Conservation (phyloP, 1,284 basidiomycete genomes). For the Xanthoconium separans region DNA sequence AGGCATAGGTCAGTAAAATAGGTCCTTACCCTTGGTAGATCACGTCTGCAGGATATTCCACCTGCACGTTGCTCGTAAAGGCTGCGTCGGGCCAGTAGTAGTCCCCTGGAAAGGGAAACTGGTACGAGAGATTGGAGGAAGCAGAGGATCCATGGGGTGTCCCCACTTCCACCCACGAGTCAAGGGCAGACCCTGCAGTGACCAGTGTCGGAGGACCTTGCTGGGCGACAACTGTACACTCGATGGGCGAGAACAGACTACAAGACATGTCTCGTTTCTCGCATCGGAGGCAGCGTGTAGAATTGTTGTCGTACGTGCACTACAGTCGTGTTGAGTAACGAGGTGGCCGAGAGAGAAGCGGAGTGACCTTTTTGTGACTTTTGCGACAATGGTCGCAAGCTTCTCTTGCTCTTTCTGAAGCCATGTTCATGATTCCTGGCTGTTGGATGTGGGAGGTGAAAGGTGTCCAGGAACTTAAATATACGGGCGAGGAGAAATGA, state of each 20-base stretch:
- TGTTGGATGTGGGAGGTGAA: constrained; percentile 5
- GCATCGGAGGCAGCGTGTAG: constrained; percentile 21
- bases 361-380: constrained; percentile 32
- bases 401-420: constrained; percentile 26
- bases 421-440: constrained; percentile 20
- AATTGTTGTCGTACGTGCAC: constrained; percentile 21
- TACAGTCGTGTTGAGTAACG: constrained; percentile 10
- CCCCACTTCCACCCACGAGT: constrained; percentile 12
- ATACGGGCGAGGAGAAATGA: constrained; percentile 10
- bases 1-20: not conserved
- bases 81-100: not conserved
- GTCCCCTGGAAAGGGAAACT: not conserved
- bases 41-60: constrained; percentile 8
- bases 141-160: constrained; percentile 12
- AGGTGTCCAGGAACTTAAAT: constrained; percentile 22
- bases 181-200: constrained; percentile 1
- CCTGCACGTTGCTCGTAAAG: constrained; percentile 1
- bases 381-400: constrained; percentile 31
- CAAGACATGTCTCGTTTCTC: constrained; percentile 10
- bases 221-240: constrained; percentile 4
- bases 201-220: constrained; percentile 4
- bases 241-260: constrained; percentile 20
- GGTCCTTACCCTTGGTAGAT: constrained; percentile 12
- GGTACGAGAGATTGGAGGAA: constrained; percentile 4
- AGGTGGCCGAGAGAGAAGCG: not conserved